phyloP scores from a whole-genome alignment of 1,284 basidiomycete genomes.

The Erythrobasidium hasegawianum region DNA sequence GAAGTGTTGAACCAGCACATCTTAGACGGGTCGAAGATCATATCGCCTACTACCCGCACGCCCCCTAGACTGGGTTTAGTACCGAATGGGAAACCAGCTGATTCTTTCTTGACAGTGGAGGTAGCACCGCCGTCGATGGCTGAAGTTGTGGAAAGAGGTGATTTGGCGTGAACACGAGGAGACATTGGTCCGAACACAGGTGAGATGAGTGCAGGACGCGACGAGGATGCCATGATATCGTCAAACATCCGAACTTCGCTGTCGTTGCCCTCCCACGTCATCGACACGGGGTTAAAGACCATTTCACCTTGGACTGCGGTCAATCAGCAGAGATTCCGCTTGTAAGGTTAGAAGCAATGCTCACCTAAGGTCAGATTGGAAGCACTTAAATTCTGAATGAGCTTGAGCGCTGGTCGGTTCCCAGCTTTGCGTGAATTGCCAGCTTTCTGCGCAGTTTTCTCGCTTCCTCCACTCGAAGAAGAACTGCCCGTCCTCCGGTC shows the following conservation, averaged over 20 bases:
- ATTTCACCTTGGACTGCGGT: conserved; percentile 80
- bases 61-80: conserved; percentile 32
- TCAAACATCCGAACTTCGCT: conserved; percentile 84
- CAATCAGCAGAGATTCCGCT: conserved; percentile 25
- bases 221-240: conserved; percentile 69
- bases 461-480: too few species aligned
- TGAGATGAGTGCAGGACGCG: conserved; percentile 90
- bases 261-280: conserved; percentile 97
- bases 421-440: background rate
- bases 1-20: conserved; percentile 86
- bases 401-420: conserved; percentile 63
- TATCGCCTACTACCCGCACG: conserved; percentile 80
- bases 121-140: background rate
- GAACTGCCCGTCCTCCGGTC: background rate
- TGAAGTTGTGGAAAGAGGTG: conserved; percentile 4
- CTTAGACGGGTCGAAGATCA: conserved; percentile 87
- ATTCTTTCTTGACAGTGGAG: background rate
- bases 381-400: conserved; percentile 79
- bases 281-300: conserved; percentile 85
- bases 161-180: background rate
- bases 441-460: conserved; percentile 15
- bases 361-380: conserved; percentile 68
- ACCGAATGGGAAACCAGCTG: background rate
- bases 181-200: conserved; percentile 60
- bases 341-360: conserved; percentile 43